Base-by-base conservation (phyloP, 2,329 filamentous ascomycete genomes). In the Leptographium flavum region DNA sequence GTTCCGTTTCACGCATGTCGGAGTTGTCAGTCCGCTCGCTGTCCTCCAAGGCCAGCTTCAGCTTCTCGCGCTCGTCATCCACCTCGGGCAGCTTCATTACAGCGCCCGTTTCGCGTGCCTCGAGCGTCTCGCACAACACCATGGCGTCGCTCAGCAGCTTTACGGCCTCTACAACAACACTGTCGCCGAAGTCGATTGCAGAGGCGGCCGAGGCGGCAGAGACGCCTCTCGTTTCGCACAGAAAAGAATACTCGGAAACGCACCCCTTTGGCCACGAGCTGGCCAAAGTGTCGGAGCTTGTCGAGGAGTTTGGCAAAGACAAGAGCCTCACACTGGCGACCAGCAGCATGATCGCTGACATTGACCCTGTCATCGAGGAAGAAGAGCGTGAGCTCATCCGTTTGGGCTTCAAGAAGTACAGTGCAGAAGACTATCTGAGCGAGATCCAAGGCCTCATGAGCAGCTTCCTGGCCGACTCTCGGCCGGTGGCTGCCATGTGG, bases 241-340 rank as follows among this genome's bases (percentile, higher is more conserved):
- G 50, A 43, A 64, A 57, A 56, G 60, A 58, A 43, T 57, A 60
- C 47, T 57, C 58, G 10, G 61, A 68, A 25, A 54, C 63, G 39
- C 77, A 92, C 60, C 90, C 90, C 0, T 96, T 96, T 56, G 86
- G 86, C 44, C 80, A 82, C 42, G 92, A 98, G 63, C 69, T 96
- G 44, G 87, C 86, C 46, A 83, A 96, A 63, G 85, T 96, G 22
- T 87, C 87, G 44, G 92, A 96, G 63, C 74, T 95, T 15, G 90
- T 83, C 0, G 92, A 96, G 64, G 88, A 95, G 62, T 90, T 87
- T 54, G 78, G 79, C 27, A 71, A 73, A 50, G 71, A 76, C 32
- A 64, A 53, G 17, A 58, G 32, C 4, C 38, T 31, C 2, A 31
- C 42, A 39, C n/a, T 17, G 5, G n/a, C 17, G 10, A 19, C 27